Base-by-base conservation (phyloP, 2,329 filamentous ascomycete species). In the Penicillium olsonii region DNA sequence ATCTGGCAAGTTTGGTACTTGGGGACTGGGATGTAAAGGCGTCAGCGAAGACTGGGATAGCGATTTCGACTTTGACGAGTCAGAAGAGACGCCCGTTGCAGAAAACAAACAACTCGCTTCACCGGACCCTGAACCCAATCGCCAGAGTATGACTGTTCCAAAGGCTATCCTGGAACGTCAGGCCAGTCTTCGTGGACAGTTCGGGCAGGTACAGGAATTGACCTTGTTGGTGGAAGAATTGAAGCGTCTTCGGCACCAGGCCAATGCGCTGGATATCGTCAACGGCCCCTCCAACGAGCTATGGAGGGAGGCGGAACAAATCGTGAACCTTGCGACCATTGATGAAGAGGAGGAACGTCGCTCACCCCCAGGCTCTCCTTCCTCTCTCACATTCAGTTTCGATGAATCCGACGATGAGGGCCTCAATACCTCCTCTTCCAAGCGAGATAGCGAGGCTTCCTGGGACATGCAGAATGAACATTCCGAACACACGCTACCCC, bases 31-130 rank as follows among this genome's bases (percentile, higher is more conserved):
- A 15, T 84, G 78, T 65, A 86, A 87, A 61, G 83, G 79, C 39
- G 82, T 84, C 18, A 85, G 80, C 19, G 84, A 87, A 63, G 84
- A 87, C 62, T 87, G 84, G 84, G 84, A 86, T 60, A 83, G 83
- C 45, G 84, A 87, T 61, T 87, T 87, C 60, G 83, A 85, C 48
- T 85, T 86, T 65, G 80, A 80, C 18, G 81, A 84, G 40, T 65
- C 72, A 11, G 70, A 75, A 20, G 76, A 79, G 19, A 62, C 52
- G 19, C 43, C 71, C 18, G 67, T 73, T 38, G 67, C 64, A 40
- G 68, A 81, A 76, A 75, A 66, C 72, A 54, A 57, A 27, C 59
- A 63, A 24, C 52, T 60, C n/a, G 53, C 41, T 33, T n/a, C n/a
- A n/a, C n/a, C n/a, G n/a, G 61, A 61, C 39, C 53, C 56, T 8